Base-by-base conservation (phyloP, 768 basidiomycete species). In the Suillus discolor region DNA sequence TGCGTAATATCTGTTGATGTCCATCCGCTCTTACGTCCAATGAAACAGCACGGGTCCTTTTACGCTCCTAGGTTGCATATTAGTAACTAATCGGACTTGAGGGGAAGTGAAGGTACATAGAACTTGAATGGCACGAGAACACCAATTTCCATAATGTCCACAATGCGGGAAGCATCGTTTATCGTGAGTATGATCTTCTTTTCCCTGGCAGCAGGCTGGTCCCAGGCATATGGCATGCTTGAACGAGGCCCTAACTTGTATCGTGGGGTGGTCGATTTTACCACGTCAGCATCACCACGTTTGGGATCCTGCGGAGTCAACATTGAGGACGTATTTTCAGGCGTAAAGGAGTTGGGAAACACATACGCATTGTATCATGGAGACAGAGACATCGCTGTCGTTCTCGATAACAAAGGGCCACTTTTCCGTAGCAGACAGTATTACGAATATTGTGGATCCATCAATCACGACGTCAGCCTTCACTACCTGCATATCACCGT, bases 81-180 rank as follows among this genome's bases (percentile, higher is more conserved):
- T 34, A 67, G 61, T 31, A 38, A 36, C 16, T 45, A n/a, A n/a
- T 36, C 15, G 7, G 28, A 61, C 39, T 16, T 39, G 41, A 41
- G 7, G 55, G 55, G 41, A 44, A 34, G 63, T 18, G 31, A 59
- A 79, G 87, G 66, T 69, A 94, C 93, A 55, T 81, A 80, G 73
- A 97, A 93, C 74, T 87, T 93, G 83, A 96, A 96, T 1, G 97
- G 97, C 15, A 93, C 77, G 7, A 97, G 84, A 68, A 92, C 86
- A 34, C 97, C 97, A 25, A 99, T 99, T 76, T 98, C 97, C 89
- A 97, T 90, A 66, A 97, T 89, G 73, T 99, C 97, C 61, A 99
- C 81, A 25, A 82, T 76, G 36, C 93, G 85, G 13, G 84, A 85
- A 62, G 85, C 78, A 28, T 84, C 84, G 51, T 88, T 89, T 59